These are phyloP conservation scores for Arachis stenosperma DNA, from an alignment of 306 rosid genomes.

Conservation along the genomic window DNA sequence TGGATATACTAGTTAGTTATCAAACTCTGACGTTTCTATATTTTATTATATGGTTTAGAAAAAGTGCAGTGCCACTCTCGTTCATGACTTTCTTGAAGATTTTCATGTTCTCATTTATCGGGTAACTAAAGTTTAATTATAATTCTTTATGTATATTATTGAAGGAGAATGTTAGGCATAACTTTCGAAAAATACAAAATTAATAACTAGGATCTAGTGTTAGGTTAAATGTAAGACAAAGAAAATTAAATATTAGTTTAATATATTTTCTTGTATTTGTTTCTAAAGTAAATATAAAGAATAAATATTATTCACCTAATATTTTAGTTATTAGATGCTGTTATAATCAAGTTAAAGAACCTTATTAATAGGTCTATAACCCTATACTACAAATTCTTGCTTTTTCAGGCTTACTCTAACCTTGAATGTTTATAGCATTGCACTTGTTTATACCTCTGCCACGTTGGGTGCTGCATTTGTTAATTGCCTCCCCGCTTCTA, in stretches of 20 bases:
- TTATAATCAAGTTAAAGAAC: neutral
- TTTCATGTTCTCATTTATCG: slow-evolving; percentile 57
- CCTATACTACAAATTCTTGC: slow-evolving; percentile 1
- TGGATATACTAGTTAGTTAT: neutral
- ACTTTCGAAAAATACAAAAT: no score
- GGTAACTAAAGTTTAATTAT: slow-evolving; percentile 46
- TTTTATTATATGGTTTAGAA: slow-evolving; percentile 40
- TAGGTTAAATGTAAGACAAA: no score
- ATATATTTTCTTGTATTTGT: no score
- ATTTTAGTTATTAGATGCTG: slow-evolving; percentile 1
- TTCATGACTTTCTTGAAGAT: slow-evolving; percentile 55
- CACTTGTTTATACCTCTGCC: slow-evolving; percentile 57
- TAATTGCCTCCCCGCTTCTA: slow-evolving; percentile 54
- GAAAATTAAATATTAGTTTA: no score
- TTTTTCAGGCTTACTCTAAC: slow-evolving; percentile 50
- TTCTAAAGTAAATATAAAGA: no score
- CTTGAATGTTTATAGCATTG: slow-evolving; percentile 48
- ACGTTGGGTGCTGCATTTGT: slow-evolving; percentile 52
- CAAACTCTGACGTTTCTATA: slow-evolving; percentile 4
- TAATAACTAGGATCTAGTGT: no score
- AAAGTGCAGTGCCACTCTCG: slow-evolving; percentile 47
- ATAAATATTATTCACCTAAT: no score
- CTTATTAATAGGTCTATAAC: slow-evolving; percentile 9
- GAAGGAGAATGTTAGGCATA: no score
- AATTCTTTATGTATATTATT: neutral